Base-by-base conservation (phyloP, 192 early-diverging fungal genomes). In the Umbelopsis vinacea region DNA sequence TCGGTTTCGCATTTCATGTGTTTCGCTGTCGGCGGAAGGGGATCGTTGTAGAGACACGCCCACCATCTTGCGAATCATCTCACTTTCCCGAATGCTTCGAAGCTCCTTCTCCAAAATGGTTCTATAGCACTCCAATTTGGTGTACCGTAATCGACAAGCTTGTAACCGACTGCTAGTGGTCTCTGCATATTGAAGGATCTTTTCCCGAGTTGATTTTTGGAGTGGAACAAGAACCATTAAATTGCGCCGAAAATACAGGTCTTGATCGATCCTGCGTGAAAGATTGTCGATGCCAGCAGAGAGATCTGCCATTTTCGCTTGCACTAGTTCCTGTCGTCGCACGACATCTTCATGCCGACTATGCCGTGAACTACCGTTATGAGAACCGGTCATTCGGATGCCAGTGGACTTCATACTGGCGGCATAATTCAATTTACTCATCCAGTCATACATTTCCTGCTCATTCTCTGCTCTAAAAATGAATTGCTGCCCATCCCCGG, bases 341-440 rank as follows among this genome's bases (percentile, higher is more conserved):
- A 69, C 21, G 19, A 33, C 23, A 4, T 72, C 69, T 21, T 54
- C 46, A 11, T 47, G 14, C 21, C 48, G 14, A 23, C 24, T 55
- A 15, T 71, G 38, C 15, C 52, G 37, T 68, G 50, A 66, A 21
- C 3, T 29, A 43, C 70, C 19, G 14, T 52, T 14, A n/a, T 67
- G 67, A 6, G 69, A 66, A 22, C 76, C 55, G 3, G 29, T 29
- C 22, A 82, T 67, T 69, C 77, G 71, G 2, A 87, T 78, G 2
- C 84, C 85, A 2, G 76, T 76, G 11, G 90, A 87, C 72, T 92
- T 94, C 75, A 94, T 85, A 17, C 91, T 83, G 7, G 91, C 87
- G 0, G 91, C 91, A 74, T 92, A 94, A 82, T 94, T 94, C 66
- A 94, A 89, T 48, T 88, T 87, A 40, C 85, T 79, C 84, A 94